Evolutionary conservation across 306 rosid species (phyloP), one percentile per base, ranked within the genome.

Genomic region (Corylus avellana): DNA sequence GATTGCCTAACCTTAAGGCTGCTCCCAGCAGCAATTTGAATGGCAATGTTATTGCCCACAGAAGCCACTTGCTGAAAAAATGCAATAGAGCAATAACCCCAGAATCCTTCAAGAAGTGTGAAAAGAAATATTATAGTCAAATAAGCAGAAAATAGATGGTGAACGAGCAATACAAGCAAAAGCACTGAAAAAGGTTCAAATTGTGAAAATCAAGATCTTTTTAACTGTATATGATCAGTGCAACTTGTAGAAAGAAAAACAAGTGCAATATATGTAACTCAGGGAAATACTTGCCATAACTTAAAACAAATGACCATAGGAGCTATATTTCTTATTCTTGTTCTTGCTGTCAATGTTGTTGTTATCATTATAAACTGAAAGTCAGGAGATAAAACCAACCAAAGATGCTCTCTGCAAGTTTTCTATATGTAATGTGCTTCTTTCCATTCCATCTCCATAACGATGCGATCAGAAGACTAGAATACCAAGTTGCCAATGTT

Each of bases 71-170:
- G 95, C 78, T 90, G 95, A 82, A 89, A 90, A 75, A 89, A 68
- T 70, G 97, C 88, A 82, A 92, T 71, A 59, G 89, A 90, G 93
- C 91, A 87, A 75, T 87, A 92, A 79, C 97, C 97, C 93, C 95
- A 83, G 61, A 80, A 82, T 57, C 92, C 95, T 92, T 89, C 74
- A 87, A 78, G 70, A 75, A 84, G 77, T 29, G 62, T 76, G 44
- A 54, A 75, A 75, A 64, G 47, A 55, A 72, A 61, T 53, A 61
- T 59, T 42, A 13, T 1, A 9, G 58, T 68, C 62, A 78, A 78
- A 71, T 32, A 69, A 75, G 54, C 62, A 27, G 44, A 73, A 75
- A 42, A 17, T 58, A 61, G 17, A 42, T 54, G 50, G 32, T 25
- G 66, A 59, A 11, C 20, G 9, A 25, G 66, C 7, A 12, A 25